phyloP scores from a whole-genome alignment of 179 eudicot genomes.

The Sideroxylon spinosum region DNA sequence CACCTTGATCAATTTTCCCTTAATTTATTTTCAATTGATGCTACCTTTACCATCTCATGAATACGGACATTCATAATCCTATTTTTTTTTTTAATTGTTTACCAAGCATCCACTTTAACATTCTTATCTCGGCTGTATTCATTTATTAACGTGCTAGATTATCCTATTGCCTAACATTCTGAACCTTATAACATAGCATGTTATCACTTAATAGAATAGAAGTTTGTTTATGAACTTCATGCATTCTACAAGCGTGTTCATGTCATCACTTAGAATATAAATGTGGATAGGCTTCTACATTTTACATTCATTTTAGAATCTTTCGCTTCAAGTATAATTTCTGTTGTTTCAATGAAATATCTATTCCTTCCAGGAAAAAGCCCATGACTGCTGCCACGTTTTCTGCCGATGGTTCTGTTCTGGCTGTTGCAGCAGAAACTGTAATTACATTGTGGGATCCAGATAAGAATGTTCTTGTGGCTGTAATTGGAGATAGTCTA shows the following conservation, averaged over 20 bases:
- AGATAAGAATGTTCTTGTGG: conserved; percentile 68
- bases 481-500: conserved; percentile 61
- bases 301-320: not conserved
- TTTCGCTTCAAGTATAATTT: not conserved
- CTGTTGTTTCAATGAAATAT: conserved; percentile 3
- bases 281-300: not conserved
- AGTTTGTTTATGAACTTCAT: not conserved
- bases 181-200: too few relatives aligned
- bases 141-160: too few relatives aligned
- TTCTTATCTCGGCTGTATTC: too few relatives aligned
- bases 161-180: too few relatives aligned
- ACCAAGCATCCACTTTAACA: too few relatives aligned
- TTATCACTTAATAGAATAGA: too few relatives aligned
- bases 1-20: too few relatives aligned
- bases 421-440: conserved; percentile 92
- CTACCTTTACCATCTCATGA: too few relatives aligned
- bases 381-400: conserved; percentile 87
- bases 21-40: too few relatives aligned
- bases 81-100: too few relatives aligned
- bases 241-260: not conserved
- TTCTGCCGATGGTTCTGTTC: conserved; percentile 82
- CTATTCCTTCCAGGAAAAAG: conserved; percentile 49
- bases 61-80: too few relatives aligned
- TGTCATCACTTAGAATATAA: not conserved
- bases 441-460: conserved; percentile 93